Evolutionary conservation across 805 yeast genomes (phyloP), one percentile per base, ranked within the genome.

Genomic region (Zygosaccharomyces bailii): DNA sequence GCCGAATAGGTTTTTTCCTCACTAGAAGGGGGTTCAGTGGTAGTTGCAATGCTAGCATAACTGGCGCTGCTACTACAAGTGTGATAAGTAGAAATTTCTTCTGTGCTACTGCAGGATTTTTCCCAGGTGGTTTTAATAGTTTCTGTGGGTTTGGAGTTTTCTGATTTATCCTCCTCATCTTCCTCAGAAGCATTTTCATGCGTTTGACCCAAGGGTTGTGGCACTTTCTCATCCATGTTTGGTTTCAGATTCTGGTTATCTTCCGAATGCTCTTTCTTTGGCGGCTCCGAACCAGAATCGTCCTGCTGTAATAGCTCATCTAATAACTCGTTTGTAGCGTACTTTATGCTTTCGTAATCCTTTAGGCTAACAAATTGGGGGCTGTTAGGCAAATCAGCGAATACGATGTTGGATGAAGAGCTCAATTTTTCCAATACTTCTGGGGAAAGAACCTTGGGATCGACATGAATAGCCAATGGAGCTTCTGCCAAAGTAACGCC

Each of bases 301-400:
- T 35, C 27, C 27, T 35, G 39, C 20, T 35, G 18, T 11, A 37
- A 24, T 19, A 51, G 18, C n/a, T 50, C 42, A 18, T 41, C 47
- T 19, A 48, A 18, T 4, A 48, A 21, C 18, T 48, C 49, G 11
- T 39, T 42, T 11, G 50, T 44, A 8, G 47, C 42, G 21, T 42
- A 43, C 25, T 34, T 41, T 25, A 44, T 31, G 20, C 41, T 46
- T 20, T 48, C 52, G 21, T 56, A 58, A 32, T 59, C 60, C 11
- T 47, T 53, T 2, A 49, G 27, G 17, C 53, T 59, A 20, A 59
- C 49, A 45, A 60, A 60, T 42, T 59, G 58, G 16, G 63, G 65
- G 31, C 54, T 25, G 5, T 50, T 57, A n/a, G 60, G 59, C 14
- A 57, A 39, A 46, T 56, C 57, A 24, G 59, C 53, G 48, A 60